Conservation (phyloP, 2,329 filamentous ascomycete genomes). For the Fusarium continuum region DNA sequence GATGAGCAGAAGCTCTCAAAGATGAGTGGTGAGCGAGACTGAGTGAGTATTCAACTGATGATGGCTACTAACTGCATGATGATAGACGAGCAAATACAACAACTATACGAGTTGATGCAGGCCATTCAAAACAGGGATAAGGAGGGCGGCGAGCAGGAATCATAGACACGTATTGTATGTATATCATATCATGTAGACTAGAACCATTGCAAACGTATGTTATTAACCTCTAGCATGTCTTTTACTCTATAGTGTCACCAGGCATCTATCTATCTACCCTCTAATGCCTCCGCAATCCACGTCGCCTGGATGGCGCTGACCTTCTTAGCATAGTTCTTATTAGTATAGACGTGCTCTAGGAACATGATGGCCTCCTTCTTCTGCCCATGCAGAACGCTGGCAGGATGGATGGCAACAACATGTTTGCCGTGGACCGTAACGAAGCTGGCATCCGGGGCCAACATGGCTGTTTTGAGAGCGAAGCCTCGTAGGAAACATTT, state of each 20-base stretch:
- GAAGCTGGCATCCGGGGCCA: conserved; percentile 69
- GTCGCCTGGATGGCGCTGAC: conserved; percentile 68
- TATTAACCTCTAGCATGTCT: background rate
- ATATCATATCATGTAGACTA: conserved; percentile 25
- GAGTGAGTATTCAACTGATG: background rate
- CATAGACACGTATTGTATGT: conserved; percentile 22
- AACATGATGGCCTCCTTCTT: conserved; percentile 76
- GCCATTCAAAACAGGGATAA: conserved; percentile 65
- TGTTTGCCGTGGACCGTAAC: conserved; percentile 68
- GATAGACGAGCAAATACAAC: conserved; percentile 88
- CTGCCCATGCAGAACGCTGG: conserved; percentile 68
- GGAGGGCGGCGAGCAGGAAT: conserved; percentile 41
- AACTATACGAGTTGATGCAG: conserved; percentile 94
- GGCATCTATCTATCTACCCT: conserved; percentile 40
- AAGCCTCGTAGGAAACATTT: conserved; percentile 72
- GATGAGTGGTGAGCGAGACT: conserved; percentile 78
- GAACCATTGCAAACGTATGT: conserved; percentile 25
- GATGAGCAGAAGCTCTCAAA: conserved; percentile 87
- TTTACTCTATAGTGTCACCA: background rate
- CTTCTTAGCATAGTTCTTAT: conserved; percentile 73
- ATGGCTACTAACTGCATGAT: conserved; percentile 5
- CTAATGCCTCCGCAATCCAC: conserved; percentile 65
- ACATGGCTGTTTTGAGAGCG: conserved; percentile 66
- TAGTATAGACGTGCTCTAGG: conserved; percentile 72
- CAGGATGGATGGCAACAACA: conserved; percentile 68